phyloP scores from a whole-genome alignment of 164 flowering plant genomes.

The Nymphaea thermarum region DNA sequence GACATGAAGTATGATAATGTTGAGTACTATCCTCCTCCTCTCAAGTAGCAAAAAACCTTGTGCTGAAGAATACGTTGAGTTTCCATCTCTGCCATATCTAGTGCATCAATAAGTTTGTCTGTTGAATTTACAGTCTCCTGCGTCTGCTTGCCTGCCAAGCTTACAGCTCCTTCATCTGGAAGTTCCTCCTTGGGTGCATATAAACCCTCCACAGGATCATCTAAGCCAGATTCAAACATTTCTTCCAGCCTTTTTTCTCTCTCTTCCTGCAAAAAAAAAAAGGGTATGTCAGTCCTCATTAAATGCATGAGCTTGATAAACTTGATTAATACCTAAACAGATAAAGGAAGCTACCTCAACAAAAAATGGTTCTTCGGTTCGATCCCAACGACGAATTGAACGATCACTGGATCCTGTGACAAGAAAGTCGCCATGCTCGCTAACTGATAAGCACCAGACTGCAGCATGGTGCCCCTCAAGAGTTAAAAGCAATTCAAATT shows the following conservation, averaged over 20 bases:
- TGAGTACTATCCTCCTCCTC: too few species aligned
- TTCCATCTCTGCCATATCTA: constrained; percentile 77
- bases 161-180: constrained; percentile 92
- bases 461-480: constrained; percentile 94
- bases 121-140: constrained; percentile 73
- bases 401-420: constrained; percentile 92
- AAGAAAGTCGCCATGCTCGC: constrained; percentile 87
- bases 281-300: not conserved
- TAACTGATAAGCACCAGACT: constrained; percentile 77
- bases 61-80: constrained; percentile 53
- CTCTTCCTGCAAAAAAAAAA: constrained; percentile 62
- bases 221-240: constrained; percentile 78
- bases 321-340: not conserved
- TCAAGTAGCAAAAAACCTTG: constrained; percentile 27
- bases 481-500: constrained; percentile 88
- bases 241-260: constrained; percentile 91
- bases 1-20: too few species aligned
- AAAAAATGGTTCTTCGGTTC: constrained; percentile 91
- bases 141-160: constrained; percentile 83
- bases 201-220: constrained; percentile 53
- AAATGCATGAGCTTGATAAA: not conserved
- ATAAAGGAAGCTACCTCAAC: constrained; percentile 50
- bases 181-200: constrained; percentile 59
- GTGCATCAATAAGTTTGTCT: constrained; percentile 71
- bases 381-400: constrained; percentile 96